Evolutionary conservation across 2,329 filamentous ascomycete species (phyloP).

Genomic region (Orbilia javanica): DNA sequence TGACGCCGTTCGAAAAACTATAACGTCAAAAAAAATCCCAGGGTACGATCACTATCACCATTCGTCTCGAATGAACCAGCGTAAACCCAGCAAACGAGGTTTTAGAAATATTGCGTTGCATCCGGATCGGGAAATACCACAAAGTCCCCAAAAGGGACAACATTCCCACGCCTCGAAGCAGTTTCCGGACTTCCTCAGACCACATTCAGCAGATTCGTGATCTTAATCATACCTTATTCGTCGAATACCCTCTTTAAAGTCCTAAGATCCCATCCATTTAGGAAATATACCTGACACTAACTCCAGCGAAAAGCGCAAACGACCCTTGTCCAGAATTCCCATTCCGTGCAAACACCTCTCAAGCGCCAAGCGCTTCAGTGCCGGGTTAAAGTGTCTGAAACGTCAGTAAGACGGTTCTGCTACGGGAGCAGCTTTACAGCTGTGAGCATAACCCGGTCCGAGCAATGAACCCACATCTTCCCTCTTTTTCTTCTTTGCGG

Average conservation of each 20-base stretch:
- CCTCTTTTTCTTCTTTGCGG: neutral
- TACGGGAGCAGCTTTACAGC: slow-evolving; percentile 43
- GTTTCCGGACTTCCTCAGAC: neutral
- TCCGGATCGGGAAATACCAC: slow-evolving; percentile 39
- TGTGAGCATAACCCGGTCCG: neutral
- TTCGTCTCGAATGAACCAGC: slow-evolving; percentile 44
- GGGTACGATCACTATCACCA: slow-evolving; percentile 1
- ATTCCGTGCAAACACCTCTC: slow-evolving; percentile 33
- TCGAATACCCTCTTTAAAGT: neutral
- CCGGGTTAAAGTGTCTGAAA: slow-evolving; percentile 26
- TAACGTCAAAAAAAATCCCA: neutral
- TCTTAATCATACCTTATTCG: slow-evolving; percentile 4
- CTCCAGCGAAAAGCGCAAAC: slow-evolving; percentile 15
- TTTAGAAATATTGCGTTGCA: slow-evolving; percentile 45
- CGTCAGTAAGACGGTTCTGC: slow-evolving; percentile 53
- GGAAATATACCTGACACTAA: slow-evolving; percentile 30
- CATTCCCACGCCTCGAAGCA: neutral
- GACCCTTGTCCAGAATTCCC: slow-evolving; percentile 1
- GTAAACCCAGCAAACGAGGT: slow-evolving; percentile 47
- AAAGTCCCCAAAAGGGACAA: neutral
- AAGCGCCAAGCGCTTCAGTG: slow-evolving; percentile 36
- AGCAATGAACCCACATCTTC: neutral
- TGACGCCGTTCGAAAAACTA: neutral
- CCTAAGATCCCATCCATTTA: neutral
- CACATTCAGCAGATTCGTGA: neutral